Evolutionary conservation across 495 filamentous ascomycete species (phyloP).

Genomic region (Usnea hakonensis): DNA sequence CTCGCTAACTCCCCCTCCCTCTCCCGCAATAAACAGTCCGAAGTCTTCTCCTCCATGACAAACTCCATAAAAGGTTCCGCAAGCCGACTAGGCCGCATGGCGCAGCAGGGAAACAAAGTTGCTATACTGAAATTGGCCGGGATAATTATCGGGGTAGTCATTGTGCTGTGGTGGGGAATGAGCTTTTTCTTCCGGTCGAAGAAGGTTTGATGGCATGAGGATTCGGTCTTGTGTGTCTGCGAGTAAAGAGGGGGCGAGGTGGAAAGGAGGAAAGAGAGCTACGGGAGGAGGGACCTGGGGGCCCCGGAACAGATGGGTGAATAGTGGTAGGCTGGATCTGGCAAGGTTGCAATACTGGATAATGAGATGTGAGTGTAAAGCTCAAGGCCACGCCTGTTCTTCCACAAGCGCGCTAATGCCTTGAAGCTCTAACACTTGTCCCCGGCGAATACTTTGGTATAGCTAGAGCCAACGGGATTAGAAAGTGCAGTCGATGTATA

Average conservation of each 20-base stretch:
- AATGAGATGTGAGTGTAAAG: background rate
- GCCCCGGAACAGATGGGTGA: background rate
- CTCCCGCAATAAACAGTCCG: conserved; percentile 35
- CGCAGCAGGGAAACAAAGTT: conserved; percentile 79
- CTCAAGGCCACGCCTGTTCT: background rate
- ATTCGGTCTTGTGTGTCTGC: conserved; percentile 20
- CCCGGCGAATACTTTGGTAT: background rate
- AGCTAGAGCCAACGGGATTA: background rate
- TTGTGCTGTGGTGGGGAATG: conserved; percentile 66
- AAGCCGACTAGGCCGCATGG: conserved; percentile 82
- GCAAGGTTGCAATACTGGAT: background rate
- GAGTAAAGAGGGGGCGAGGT: conserved; percentile 6
- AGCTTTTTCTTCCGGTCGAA: conserved; percentile 49
- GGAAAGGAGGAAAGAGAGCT: conserved; percentile 22
- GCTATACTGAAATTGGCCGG: conserved; percentile 83
- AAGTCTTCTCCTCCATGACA: conserved; percentile 53
- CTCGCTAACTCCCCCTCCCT: background rate
- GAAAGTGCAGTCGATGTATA: background rate
- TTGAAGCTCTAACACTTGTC: background rate
- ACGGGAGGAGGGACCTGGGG: background rate
- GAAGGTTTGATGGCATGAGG: conserved; percentile 12
- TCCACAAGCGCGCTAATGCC: background rate
- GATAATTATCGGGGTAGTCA: conserved; percentile 65
- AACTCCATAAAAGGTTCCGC: conserved; percentile 74
- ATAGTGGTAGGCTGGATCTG: background rate